Evolutionary conservation across 352 stramenopile species (phyloP).

Genomic region (Phytopythium helicoides): DNA sequence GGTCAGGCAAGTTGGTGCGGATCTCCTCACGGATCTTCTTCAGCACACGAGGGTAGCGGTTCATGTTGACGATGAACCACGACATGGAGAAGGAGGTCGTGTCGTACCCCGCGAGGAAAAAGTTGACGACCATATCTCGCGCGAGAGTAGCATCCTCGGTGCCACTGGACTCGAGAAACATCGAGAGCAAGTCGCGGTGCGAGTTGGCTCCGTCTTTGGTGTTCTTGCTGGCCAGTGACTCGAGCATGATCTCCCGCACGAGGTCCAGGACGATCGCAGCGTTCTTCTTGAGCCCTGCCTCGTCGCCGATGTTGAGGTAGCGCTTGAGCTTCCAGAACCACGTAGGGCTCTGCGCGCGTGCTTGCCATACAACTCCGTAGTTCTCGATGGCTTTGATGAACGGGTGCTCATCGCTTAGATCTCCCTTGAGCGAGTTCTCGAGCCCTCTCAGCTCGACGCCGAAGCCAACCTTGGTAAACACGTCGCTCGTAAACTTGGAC

Average conservation of each 20-base stretch:
- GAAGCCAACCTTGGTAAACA: slow-evolving; percentile 74
- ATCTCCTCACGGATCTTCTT: slow-evolving; percentile 22
- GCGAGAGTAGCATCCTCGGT: slow-evolving; percentile 48
- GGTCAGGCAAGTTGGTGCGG: no score
- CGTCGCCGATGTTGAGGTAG: slow-evolving; percentile 25
- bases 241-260: slow-evolving; percentile 26
- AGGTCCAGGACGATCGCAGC: slow-evolving; percentile 19
- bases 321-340: slow-evolving; percentile 44
- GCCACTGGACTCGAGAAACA: slow-evolving; percentile 11
- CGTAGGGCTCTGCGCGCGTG: slow-evolving; percentile 37
- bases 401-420: slow-evolving; percentile 31
- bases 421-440: slow-evolving; percentile 11
- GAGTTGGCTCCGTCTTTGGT: neutral
- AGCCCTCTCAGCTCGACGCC: slow-evolving; percentile 53
- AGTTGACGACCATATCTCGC: slow-evolving; percentile 55
- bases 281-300: slow-evolving; percentile 26
- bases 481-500: slow-evolving; percentile 58
- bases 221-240: slow-evolving; percentile 25
- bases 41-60: slow-evolving; percentile 50
- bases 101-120: slow-evolving; percentile 49
- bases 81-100: slow-evolving; percentile 34
- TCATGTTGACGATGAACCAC: slow-evolving; percentile 80
- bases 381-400: slow-evolving; percentile 46
- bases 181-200: slow-evolving; percentile 8
- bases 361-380: slow-evolving; percentile 13